Evolutionary conservation across 805 yeast genomes (phyloP).

Genomic region (Yarrowia hollandica): DNA sequence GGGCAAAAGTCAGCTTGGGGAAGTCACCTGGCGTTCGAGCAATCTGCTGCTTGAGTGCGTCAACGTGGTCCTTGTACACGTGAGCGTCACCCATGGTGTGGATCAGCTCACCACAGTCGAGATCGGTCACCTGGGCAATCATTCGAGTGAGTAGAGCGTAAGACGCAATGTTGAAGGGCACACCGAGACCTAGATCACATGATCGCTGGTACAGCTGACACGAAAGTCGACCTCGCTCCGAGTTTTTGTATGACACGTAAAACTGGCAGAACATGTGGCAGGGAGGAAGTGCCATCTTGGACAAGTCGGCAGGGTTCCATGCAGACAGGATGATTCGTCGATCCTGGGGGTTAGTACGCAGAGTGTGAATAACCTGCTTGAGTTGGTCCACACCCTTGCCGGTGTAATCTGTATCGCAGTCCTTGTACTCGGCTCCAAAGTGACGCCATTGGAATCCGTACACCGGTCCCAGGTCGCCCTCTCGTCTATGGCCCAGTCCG

Average conservation of each 20-base stretch:
- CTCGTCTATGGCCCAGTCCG: conserved; percentile 78
- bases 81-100: conserved; percentile 98
- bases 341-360: conserved; percentile 89
- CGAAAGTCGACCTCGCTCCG: conserved; percentile 64
- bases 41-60: conserved; percentile 81
- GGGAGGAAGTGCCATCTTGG: conserved; percentile 96
- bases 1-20: conserved; percentile 73
- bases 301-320: conserved; percentile 97
- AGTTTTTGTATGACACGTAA: conserved; percentile 68
- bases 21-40: conserved; percentile 72
- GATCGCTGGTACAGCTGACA: conserved; percentile 93
- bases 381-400: conserved; percentile 92
- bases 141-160: conserved; percentile 88
- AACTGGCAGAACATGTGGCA: conserved; percentile 97
- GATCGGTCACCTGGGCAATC: conserved; percentile 93
- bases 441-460: conserved; percentile 99
- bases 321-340: conserved; percentile 93
- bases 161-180: conserved; percentile 96
- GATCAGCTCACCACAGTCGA: conserved; percentile 93
- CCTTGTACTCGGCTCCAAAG: conserved; percentile 89
- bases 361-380: conserved; percentile 69
- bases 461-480: conserved; percentile 96
- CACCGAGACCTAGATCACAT: conserved; percentile 99
- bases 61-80: conserved; percentile 89
- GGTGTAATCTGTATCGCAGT: conserved; percentile 82